These are phyloP conservation scores for Phialophora macrospora DNA, from an alignment of 2,329 filamentous ascomycete genomes.

Conservation along the genomic window DNA sequence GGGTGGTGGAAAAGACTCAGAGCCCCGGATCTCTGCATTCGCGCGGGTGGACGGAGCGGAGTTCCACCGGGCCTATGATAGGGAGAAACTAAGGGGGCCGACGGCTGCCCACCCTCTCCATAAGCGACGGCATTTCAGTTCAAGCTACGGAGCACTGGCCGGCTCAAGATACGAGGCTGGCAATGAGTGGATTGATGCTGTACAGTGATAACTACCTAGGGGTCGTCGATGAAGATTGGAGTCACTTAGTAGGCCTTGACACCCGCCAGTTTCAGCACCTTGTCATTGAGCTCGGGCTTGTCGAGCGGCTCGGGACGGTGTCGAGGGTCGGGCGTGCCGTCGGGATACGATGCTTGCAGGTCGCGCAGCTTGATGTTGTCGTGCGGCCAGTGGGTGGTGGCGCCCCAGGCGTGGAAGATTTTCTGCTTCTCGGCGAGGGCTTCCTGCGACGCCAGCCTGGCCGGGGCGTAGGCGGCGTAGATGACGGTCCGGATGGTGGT, in stretches of 20 bases:
- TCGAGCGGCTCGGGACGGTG: conserved; percentile 48
- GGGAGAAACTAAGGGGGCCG: not conserved
- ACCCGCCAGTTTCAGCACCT: conserved; percentile 44
- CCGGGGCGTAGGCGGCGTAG: conserved; percentile 49
- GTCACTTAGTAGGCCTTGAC: not conserved
- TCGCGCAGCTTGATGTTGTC: conserved; percentile 44
- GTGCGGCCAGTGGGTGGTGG: conserved; percentile 50
- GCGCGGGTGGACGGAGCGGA: no score
- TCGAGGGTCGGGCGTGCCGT: conserved; percentile 46
- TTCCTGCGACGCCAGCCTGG: conserved; percentile 45
- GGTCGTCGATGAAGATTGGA: not conserved
- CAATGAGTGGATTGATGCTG: no score
- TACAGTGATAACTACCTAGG: not conserved
- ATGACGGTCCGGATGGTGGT: conserved; percentile 46
- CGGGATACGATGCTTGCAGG: conserved; percentile 34
- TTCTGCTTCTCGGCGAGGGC: conserved; percentile 44
- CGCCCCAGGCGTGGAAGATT: conserved; percentile 44
- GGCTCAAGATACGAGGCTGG: no score
- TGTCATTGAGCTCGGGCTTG: conserved; percentile 46
- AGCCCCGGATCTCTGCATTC: conserved; percentile 1
- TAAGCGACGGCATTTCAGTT: no score
- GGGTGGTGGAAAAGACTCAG: not conserved
- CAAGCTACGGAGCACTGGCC: no score
- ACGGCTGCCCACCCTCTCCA: no score
- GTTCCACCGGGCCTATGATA: not conserved